Evolutionary conservation across 345 rosid species (phyloP), one percentile per base, ranked within the genome.

Genomic region (Camelina laxa): DNA sequence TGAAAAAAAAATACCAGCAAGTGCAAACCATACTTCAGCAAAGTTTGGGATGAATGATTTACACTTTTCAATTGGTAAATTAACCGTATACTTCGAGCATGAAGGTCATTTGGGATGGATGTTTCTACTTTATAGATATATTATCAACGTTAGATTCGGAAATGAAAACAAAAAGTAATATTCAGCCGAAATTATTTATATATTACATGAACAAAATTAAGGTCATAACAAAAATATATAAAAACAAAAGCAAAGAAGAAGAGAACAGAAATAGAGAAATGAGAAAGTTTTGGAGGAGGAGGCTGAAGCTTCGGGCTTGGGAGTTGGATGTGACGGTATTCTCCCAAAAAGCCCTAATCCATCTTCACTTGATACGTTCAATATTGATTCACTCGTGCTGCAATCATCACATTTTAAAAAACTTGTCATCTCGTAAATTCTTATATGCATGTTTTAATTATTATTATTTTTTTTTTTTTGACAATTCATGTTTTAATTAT

Each of bases 321-420:
- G 74, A 53, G 70, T 67, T 39, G 82, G 82, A 44, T 79, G 73
- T 21, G 80, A 64, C 6, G 80, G 80, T 57, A 56, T 48, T 58
- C 78, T 74, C 57, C 82, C 79, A 5, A 60, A 68, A 24, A 73
- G 54, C 49, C 82, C 78, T 60, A 74, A 55, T 19, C 79, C 82
- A 73, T 79, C 78, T 68, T 54, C 74, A 73, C 70, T 69, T 69
- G 80, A 42, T 30, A 74, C 49, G 71, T 79, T 73, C 71, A 79
- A 24, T 61, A 64, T 68, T 31, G 82, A 73, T 55, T 68, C 82
- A 79, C 70, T 79, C 20, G 78, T 79, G 50, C 82, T 79, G 71
- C 74, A 66, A 63, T 62, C 35, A 24, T 31, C 41, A 72, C 51
- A 58, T 15, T 10, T 42, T 42, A 0, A 42, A 14, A 35, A 45